Base-by-base conservation (phyloP, 1,284 basidiomycete species). In the Megacollybia platyphylla region DNA sequence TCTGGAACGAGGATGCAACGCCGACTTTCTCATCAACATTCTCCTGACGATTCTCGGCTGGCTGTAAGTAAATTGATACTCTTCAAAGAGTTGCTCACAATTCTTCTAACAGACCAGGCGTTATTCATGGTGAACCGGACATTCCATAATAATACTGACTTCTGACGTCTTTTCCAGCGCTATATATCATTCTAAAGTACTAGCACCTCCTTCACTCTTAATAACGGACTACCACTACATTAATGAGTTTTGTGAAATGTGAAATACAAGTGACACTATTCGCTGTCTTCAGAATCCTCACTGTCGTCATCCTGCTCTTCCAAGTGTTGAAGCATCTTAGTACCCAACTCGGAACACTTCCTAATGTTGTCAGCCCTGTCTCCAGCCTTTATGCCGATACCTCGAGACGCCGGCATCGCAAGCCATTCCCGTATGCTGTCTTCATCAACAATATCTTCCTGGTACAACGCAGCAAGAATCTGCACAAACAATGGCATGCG, bases 401-500 rank as follows among this genome's bases (percentile, higher is more conserved):
- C 79, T 47, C 64, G 64, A 10, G 78, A 67, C 15, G 52, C 60
- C 2, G 77, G 61, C 41, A 63, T 63, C 36, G 52, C 57, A 54
- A 87, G 73, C 84, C 85, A 88, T 41, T 59, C 64, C 20, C 79
- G 73, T 50, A 88, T 83, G 50, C 87, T 76, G 37, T 86, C 80
- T 55, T 87, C 85, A 45, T 87, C 84, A 6, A 87, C 76, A 40
- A 87, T 70, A 55, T 88, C 78, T 46, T 70, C 62, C 60, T 90
- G 82, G 53, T 87, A 88, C 7, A 87, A 59, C 11, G 78, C 73
- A 13, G 76, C 81, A 18, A 88, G 69, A 43, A 87, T 73, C 52
- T 83, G 79, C 2, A 81, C 85, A 54, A 88, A 88, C 27, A 87
- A 58, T 24, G 71, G 64, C 51, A 80, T 57, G 38, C 76, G 73